These are phyloP conservation scores for Phylloporus sp. DNA, from an alignment of 1,284 basidiomycete genomes.

Conservation along the genomic window DNA sequence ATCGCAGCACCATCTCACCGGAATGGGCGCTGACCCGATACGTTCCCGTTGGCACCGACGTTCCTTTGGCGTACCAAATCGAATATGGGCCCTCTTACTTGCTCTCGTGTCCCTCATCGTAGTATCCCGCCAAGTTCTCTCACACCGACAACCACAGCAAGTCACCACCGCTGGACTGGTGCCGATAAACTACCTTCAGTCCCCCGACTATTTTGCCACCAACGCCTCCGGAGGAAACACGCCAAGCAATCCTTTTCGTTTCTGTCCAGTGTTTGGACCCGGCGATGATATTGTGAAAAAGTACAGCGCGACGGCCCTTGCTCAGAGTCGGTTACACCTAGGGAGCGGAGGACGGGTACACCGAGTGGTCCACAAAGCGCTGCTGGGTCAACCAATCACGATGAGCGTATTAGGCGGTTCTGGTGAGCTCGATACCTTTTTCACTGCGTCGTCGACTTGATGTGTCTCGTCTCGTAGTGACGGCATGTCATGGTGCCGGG, in stretches of 20 bases:
- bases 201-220: conserved; percentile 18
- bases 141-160: conserved; percentile 38
- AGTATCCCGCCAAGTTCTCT: conserved; percentile 64
- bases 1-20: conserved; percentile 38
- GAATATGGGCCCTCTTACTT: conserved; percentile 72
- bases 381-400: conserved; percentile 86
- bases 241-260: conserved; percentile 74
- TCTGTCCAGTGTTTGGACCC: conserved; percentile 88
- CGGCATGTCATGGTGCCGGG: conserved; percentile 92
- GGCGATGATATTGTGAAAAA: conserved; percentile 78
- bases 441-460: background rate
- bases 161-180: conserved; percentile 57
- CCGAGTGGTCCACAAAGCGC: conserved; percentile 81
- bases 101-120: conserved; percentile 58
- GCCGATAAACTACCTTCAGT: conserved; percentile 66
- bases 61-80: conserved; percentile 63
- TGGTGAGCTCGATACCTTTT: conserved; percentile 51
- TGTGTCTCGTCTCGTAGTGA: conserved; percentile 53
- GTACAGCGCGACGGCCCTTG: conserved; percentile 78
- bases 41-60: conserved; percentile 57
- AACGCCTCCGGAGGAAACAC: conserved; percentile 57
- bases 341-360: conserved; percentile 88
- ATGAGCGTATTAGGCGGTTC: conserved; percentile 92
- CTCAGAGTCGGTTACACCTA: conserved; percentile 78
- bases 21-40: conserved; percentile 47